Percentiles rank a stretch among this genome's conserved stretches.
Conservation (phyloP, 2,329 filamentous ascomycete genomes). For the Dothideomycetidae sp. region DNA sequence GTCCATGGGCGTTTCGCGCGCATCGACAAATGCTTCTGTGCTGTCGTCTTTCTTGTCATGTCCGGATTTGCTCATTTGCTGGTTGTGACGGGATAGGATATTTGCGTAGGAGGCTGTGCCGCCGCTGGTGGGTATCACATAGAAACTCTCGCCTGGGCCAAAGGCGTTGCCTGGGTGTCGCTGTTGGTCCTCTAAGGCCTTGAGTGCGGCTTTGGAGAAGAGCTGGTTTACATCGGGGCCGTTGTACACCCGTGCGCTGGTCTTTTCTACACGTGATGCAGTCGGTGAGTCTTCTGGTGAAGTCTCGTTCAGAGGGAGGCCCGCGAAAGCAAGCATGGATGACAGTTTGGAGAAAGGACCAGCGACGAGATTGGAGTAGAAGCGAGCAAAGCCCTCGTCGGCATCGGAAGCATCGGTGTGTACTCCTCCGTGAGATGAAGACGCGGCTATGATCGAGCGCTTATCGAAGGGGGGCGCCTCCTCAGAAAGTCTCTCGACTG, state of each 20-base stretch:
- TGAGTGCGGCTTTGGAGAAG: constrained; percentile 73
- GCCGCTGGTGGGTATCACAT: constrained; percentile 82
- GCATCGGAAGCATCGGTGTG: constrained; percentile 8
- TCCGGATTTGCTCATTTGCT: constrained; percentile 24
- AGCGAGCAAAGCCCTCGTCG: constrained; percentile 66
- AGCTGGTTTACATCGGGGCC: constrained; percentile 64
- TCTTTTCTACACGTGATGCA: constrained; percentile 14
- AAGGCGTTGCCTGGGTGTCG: constrained; percentile 25
- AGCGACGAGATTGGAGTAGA: constrained; percentile 76
- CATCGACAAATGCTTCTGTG: constrained; percentile 84
- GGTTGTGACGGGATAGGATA: constrained; percentile 45
- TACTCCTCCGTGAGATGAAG: background rate
- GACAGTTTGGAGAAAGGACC: constrained; percentile 78
- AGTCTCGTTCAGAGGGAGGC: constrained; percentile 52
- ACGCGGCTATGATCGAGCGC: background rate
- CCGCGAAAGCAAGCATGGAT: constrained; percentile 82
- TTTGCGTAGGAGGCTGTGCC: constrained; percentile 88
- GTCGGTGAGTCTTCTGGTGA: constrained; percentile 18
- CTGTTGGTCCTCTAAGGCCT: constrained; percentile 56
- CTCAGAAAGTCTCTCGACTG: background rate
- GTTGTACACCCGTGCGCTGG: constrained; percentile 19
- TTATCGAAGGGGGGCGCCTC: background rate
- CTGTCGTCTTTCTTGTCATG: constrained; percentile 33
- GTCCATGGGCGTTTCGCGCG: constrained; percentile 42
- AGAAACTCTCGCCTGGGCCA: constrained; percentile 58